Evolutionary conservation across 495 filamentous ascomycete genomes (phyloP), one percentile per base, ranked within the genome.

Genomic region (Penicillium egyptiacum): DNA sequence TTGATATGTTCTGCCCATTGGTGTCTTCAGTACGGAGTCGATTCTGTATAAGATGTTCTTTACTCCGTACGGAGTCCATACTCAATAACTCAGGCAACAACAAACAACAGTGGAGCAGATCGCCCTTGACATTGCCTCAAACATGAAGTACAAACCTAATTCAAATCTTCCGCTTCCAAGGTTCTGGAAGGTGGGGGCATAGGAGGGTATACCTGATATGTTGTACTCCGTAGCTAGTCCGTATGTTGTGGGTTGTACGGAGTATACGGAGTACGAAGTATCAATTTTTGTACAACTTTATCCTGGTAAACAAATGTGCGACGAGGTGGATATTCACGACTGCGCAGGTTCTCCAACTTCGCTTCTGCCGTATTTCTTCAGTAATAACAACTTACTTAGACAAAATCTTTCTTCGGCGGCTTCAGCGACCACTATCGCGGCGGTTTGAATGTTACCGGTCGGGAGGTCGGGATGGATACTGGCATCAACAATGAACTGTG

Each of bases 401-500:
- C 35, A 39, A 58, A 53, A 78, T 78, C 44, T 65, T 78, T 73
- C 70, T 12, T 65, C 72, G 4, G 71, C 70, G 3, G 62, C 57
- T 63, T 80, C 76, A 19, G 76, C 77, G 35, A 74, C 71, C 25
- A 77, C 61, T 68, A 78, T 74, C 56, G 76, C 70, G 28, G 68
- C 73, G n/a, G 71, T 63, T 61, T 75, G 69, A 10, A 72, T 74
- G 58, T 80, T 80, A 26, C 70, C 72, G 17, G 75, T 80, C 0
- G 73, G 69, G 19, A 80, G 66, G 42, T 75, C 73, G n/a, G 77
- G 77, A 55, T 75, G 70, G 43, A 77, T 77, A 58, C 68, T 70
- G 19, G 67, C 72, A 49, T 75, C 72, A 26, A 75, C 69, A 26
- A 75, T 53, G 57, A 59, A 74, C 68, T 71, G 44, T 7, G 20